phyloP scores from a whole-genome alignment of 2,329 filamentous ascomycete genomes.

The Trichoderma aggressivum region DNA sequence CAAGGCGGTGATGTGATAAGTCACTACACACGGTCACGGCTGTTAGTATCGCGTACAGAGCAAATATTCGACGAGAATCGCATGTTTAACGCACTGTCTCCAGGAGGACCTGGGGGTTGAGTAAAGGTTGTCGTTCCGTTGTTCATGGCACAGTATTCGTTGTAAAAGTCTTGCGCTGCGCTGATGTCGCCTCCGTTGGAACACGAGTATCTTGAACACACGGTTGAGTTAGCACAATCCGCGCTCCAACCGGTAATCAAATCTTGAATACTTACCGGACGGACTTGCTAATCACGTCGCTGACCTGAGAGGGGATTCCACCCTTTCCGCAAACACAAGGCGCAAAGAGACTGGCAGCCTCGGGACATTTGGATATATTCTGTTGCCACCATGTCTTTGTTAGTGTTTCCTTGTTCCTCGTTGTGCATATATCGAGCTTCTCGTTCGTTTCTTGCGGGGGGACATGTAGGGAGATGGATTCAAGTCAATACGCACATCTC shows the following conservation, averaged over 20 bases:
- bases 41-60: constrained; percentile 21
- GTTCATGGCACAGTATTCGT: constrained; percentile 51
- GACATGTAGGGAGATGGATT: not conserved
- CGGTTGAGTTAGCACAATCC: not conserved
- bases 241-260: accelerated
- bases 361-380: constrained; percentile 37
- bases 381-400: constrained; percentile 8
- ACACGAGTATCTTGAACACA: constrained; percentile 38
- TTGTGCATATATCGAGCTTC: not conserved
- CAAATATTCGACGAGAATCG: not conserved
- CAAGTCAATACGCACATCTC: constrained; percentile 23
- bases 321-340: constrained; percentile 53
- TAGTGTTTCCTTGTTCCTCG: not conserved
- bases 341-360: constrained; percentile 41
- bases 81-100: constrained; percentile 44
- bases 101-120: constrained; percentile 43
- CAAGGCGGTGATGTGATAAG: constrained; percentile 53
- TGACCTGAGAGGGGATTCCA: constrained; percentile 44
- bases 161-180: constrained; percentile 49
- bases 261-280: constrained; percentile 26
- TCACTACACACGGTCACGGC: constrained; percentile 35
- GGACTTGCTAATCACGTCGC: constrained; percentile 40
- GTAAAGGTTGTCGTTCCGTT: constrained; percentile 50
- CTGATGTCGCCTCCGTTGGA: constrained; percentile 44
- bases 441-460: not conserved